Percentiles rank a stretch among this genome's conserved stretches.
These are phyloP conservation scores for Fusarium palustre DNA, from an alignment of 2,329 filamentous ascomycete genomes.

Conservation along the genomic window DNA sequence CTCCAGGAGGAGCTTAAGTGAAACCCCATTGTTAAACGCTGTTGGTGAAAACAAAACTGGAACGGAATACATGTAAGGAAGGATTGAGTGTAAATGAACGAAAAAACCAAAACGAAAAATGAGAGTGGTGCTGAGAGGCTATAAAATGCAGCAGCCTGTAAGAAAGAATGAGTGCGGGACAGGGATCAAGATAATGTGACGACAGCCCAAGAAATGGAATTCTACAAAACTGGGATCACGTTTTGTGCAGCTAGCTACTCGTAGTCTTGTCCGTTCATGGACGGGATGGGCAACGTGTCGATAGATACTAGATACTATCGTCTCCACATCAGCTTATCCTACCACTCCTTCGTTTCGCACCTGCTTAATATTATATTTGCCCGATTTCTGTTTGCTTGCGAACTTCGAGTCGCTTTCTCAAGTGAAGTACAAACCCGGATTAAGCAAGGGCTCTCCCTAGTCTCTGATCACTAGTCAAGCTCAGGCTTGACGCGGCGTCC, in stretches of 20 bases:
- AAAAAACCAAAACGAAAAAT: slow-evolving; percentile 8
- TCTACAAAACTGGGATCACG: slow-evolving; percentile 26
- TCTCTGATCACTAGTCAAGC: slow-evolving; percentile 15
- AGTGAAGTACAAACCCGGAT: slow-evolving; percentile 19
- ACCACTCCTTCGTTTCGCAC: slow-evolving; percentile 10
- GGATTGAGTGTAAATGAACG: not conserved
- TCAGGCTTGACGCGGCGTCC: slow-evolving; percentile 30
- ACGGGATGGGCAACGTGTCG: slow-evolving; percentile 31
- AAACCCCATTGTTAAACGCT: slow-evolving; percentile 38
- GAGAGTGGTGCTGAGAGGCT: slow-evolving; percentile 16
- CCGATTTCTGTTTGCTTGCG: slow-evolving; percentile 15
- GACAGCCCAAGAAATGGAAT: slow-evolving; percentile 26
- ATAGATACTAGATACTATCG: slow-evolving; percentile 20
- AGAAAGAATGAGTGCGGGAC: slow-evolving; percentile 5
- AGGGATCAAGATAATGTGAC: slow-evolving; percentile 30
- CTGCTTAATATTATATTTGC: slow-evolving; percentile 8
- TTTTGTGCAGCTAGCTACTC: slow-evolving; percentile 23
- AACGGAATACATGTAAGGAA: slow-evolving; percentile 5
- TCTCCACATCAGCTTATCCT: slow-evolving; percentile 37
- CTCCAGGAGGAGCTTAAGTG: slow-evolving; percentile 45
- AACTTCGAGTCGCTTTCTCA: slow-evolving; percentile 18
- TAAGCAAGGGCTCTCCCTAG: slow-evolving; percentile 18
- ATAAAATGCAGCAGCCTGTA: slow-evolving; percentile 8
- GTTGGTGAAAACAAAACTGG: slow-evolving; percentile 15
- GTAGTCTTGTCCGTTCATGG: slow-evolving; percentile 19